A percentile compares a stretch with the other conserved stretches of the same genome.
These are phyloP conservation scores for Colletotrichum tropicale DNA, from an alignment of 2,329 filamentous ascomycete genomes.

Conservation along the genomic window DNA sequence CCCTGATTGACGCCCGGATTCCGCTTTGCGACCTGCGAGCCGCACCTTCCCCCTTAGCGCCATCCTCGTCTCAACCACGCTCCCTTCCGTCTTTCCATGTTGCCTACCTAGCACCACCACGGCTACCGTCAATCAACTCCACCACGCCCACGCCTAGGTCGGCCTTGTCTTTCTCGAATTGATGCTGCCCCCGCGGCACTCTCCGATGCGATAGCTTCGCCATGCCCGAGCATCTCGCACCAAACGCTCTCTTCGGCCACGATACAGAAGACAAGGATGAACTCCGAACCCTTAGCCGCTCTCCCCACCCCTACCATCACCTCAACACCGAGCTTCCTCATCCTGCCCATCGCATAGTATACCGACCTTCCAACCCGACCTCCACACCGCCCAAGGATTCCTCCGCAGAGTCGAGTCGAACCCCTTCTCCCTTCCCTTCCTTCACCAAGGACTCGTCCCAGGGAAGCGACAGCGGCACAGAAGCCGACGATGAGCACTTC, in stretches of 20 bases:
- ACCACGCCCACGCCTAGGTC: background rate
- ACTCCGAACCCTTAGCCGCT: conserved; percentile 60
- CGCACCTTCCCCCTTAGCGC: background rate
- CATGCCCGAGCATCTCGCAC: conserved; percentile 52
- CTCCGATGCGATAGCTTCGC: conserved; percentile 32
- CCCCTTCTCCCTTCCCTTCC: conserved; percentile 27
- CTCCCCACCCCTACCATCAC: conserved; percentile 72
- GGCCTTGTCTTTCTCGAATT: background rate
- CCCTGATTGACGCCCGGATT: background rate
- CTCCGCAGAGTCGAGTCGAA: conserved; percentile 25
- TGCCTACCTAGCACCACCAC: background rate
- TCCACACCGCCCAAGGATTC: conserved; percentile 12
- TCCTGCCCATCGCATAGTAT: conserved; percentile 42
- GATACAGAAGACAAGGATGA: conserved; percentile 39
- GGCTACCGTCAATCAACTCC: background rate
- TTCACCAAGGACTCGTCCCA: conserved; percentile 60
- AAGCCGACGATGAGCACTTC: conserved; percentile 93
- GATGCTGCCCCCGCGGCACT: background rate
- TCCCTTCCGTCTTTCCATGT: background rate
- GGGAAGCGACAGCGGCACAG: conserved; percentile 88
- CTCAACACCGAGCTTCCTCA: conserved; percentile 61
- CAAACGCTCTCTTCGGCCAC: conserved; percentile 34
- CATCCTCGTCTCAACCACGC: background rate
- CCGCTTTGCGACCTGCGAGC: background rate
- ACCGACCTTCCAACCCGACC: conserved; percentile 20